Evolutionary conservation across 768 basidiomycete genomes (phyloP), one percentile per base, ranked within the genome.

Genomic region (Cyathus striatus): DNA sequence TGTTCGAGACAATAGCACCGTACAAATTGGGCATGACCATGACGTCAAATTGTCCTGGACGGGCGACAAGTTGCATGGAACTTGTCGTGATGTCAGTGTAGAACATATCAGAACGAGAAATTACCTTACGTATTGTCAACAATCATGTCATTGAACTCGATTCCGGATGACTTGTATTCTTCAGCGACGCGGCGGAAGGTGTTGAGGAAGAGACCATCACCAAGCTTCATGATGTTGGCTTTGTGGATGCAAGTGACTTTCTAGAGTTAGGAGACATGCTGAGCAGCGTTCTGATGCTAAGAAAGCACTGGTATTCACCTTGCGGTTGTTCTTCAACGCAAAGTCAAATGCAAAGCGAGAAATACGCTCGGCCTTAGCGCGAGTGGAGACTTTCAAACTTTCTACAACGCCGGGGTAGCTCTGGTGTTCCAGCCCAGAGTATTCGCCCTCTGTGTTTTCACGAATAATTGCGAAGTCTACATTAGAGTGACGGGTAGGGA

Each of bases 201-300:
- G 68, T 92, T 94, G 55, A 98, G 79, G 84, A 98, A 98, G 33
- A 99, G 81, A 65, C 96, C 96, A 58, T 98, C 96, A 63, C 95
- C 95, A 55, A 97, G 84, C 68, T 99, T 99, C 96, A 99, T 99
- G 75, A 99, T 99, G 75, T 98, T 98, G 57, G 96, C 96, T 70
- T 99, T 99, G 82, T 99, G 96, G 35, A 99, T 93, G 59, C 94
- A 97, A 32, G 96, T 99, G 53, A 99, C 95, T 87, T 95, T 98
- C 92, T 95, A 53, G 2, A 37, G 48, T 41, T 27, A 21, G n/a
- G n/a, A n/a, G n/a, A n/a, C n/a, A 43, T 6, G 36, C 24, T 49
- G 22, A 56, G 46, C 24, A 23, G 26, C 2, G 5, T 16, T 9
- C 36, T 44, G 25, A 21, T 23, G 20, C 10, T 20, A 26, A 30